phyloP scores from a whole-genome alignment of 768 basidiomycete genomes.

The Tephrocybe sp. region DNA sequence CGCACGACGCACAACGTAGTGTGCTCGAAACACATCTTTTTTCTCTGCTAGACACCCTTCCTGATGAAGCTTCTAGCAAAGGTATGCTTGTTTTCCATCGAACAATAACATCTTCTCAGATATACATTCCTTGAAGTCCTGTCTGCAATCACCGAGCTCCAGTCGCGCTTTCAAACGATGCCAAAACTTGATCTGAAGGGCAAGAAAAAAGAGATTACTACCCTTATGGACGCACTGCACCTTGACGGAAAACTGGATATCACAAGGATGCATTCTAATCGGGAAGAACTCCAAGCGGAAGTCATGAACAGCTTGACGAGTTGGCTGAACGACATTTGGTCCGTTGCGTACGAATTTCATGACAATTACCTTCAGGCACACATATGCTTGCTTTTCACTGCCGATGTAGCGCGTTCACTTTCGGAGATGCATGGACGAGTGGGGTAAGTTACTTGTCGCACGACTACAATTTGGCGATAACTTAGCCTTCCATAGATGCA shows the following conservation, averaged over 20 bases:
- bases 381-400: slow-evolving; percentile 50
- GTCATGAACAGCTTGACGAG: slow-evolving; percentile 48
- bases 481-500: slow-evolving; percentile 40
- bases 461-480: no score
- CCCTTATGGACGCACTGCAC: slow-evolving; percentile 49
- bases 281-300: slow-evolving; percentile 55
- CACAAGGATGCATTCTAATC: slow-evolving; percentile 51
- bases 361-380: slow-evolving; percentile 53
- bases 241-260: slow-evolving; percentile 52
- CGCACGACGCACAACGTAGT: slow-evolving; percentile 46
- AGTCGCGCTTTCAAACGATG: slow-evolving; percentile 33
- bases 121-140: slow-evolving; percentile 24
- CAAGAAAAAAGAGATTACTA: slow-evolving; percentile 54
- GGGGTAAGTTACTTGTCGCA: slow-evolving; percentile 27
- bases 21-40: slow-evolving; percentile 50
- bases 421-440: slow-evolving; percentile 33
- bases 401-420: slow-evolving; percentile 45
- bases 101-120: neutral
- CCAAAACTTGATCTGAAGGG: slow-evolving; percentile 50
- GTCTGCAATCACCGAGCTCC: slow-evolving; percentile 37
- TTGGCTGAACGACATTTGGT: slow-evolving; percentile 71
- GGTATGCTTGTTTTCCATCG: slow-evolving; percentile 20
- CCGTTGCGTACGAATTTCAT: slow-evolving; percentile 54
- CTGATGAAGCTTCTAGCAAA: slow-evolving; percentile 35
- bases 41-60: slow-evolving; percentile 43